Percentiles rank a stretch among this genome's conserved stretches.
phyloP scores from a whole-genome alignment of 306 rosid genomes.

The Citrullus amarus region DNA sequence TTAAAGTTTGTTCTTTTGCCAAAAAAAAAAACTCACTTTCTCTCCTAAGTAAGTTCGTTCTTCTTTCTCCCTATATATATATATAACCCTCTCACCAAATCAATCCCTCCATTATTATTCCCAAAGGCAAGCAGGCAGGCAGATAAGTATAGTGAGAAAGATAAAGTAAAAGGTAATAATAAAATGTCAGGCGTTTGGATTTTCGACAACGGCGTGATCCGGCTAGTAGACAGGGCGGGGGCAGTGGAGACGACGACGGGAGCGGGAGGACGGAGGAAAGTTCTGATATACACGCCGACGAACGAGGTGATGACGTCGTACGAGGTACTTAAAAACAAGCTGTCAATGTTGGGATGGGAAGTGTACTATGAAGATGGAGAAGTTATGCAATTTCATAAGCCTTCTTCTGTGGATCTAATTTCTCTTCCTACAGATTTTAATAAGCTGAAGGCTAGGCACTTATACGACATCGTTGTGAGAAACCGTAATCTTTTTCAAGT shows the following conservation, averaged over 20 bases:
- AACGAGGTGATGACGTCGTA: slow-evolving; percentile 55
- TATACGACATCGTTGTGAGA: slow-evolving; percentile 91
- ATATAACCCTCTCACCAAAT: not conserved
- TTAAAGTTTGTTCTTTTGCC: not conserved
- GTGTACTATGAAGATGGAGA: slow-evolving; percentile 77
- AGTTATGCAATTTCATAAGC: slow-evolving; percentile 72
- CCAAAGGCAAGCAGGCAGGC: not conserved
- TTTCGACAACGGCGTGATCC: slow-evolving; percentile 74
- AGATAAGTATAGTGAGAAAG: no score
- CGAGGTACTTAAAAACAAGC: slow-evolving; percentile 37
- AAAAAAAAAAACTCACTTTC: no score
- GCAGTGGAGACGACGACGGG: slow-evolving; percentile 16
- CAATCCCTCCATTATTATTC: not conserved
- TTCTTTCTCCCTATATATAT: not conserved
- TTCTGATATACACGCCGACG: slow-evolving; percentile 53
- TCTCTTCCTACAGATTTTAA: slow-evolving; percentile 74
- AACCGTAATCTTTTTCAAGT: slow-evolving; percentile 76
- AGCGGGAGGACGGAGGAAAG: slow-evolving; percentile 33
- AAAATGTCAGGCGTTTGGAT: slow-evolving; percentile 88
- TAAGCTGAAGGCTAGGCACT: slow-evolving; percentile 77
- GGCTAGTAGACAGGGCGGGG: slow-evolving; percentile 72
- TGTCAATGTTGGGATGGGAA: slow-evolving; percentile 63
- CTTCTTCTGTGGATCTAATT: slow-evolving; percentile 66
- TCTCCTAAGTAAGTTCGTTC: not conserved
- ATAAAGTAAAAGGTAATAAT: not conserved